These are phyloP conservation scores for Wickerhamiella sorbophila DNA, from an alignment of 805 yeast species.

Conservation along the genomic window DNA sequence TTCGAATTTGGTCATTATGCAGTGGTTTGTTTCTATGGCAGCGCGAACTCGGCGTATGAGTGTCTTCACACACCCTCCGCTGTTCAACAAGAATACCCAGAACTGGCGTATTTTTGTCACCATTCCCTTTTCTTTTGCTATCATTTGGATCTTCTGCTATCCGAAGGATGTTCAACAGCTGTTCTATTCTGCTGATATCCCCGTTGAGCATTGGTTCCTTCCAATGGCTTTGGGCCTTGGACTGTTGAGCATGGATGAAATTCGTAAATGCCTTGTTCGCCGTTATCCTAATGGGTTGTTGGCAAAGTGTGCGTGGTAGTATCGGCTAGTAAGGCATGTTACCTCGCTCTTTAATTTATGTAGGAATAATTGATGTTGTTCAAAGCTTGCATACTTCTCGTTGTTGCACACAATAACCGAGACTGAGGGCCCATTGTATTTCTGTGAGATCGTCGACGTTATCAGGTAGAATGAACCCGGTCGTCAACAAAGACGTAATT, in stretches of 20 bases:
- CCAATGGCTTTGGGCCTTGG: conserved; percentile 33
- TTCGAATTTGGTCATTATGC: conserved; percentile 34
- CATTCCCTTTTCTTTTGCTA: conserved; percentile 26
- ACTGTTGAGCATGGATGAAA: conserved; percentile 31
- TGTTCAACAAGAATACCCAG: conserved; percentile 22
- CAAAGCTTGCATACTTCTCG: no score
- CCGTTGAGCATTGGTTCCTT: conserved; percentile 34
- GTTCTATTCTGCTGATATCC: conserved; percentile 29
- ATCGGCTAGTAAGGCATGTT: not conserved
- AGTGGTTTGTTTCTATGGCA: conserved; percentile 32
- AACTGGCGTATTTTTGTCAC: conserved; percentile 23
- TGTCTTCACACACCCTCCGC: conserved; percentile 31
- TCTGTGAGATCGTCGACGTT: no score
- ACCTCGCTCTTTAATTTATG: no score
- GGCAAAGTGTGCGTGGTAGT: conserved; percentile 33
- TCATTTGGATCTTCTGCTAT: conserved; percentile 32
- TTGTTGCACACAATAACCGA: no score
- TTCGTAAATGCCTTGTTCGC: conserved; percentile 28
- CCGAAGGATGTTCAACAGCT: conserved; percentile 28
- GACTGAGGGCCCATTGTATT: no score
- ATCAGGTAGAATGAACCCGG: no score
- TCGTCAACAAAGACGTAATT: no score
- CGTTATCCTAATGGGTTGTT: conserved; percentile 27
- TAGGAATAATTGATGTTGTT: no score
- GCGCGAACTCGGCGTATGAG: conserved; percentile 32